Evolutionary conservation across 306 rosid species (phyloP).

Genomic region (Corylus americana): DNA sequence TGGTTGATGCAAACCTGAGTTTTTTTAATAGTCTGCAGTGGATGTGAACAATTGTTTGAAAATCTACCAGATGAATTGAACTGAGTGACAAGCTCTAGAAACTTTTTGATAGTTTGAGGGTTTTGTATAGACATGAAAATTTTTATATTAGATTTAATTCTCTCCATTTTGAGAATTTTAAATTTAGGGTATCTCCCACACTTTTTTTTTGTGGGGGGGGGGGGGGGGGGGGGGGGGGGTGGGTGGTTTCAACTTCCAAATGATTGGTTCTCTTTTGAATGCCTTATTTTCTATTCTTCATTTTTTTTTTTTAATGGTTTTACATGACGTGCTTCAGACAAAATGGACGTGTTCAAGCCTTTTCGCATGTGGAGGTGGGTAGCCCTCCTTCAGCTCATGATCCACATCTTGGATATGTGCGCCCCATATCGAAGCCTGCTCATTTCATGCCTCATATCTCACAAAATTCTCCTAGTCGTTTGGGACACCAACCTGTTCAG

Average conservation of each 20-base stretch:
- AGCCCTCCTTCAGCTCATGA: conserved; percentile 66
- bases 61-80: conserved; percentile 15
- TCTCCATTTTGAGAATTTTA: conserved; percentile 6
- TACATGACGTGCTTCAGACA: conserved; percentile 47
- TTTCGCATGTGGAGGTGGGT: conserved; percentile 68
- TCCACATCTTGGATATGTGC: conserved; percentile 52
- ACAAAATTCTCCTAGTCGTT: conserved; percentile 89
- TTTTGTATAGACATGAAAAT: neutral
- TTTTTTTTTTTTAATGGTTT: conserved; percentile 16
- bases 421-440: conserved; percentile 62
- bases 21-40: conserved; percentile 11
- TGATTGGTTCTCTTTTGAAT: conserved; percentile 4
- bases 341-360: conserved; percentile 69
- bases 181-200: neutral
- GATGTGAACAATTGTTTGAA: conserved; percentile 12
- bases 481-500: conserved; percentile 81
- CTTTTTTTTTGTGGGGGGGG: neutral
- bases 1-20: conserved; percentile 23
- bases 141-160: neutral
- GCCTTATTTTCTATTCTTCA: conserved; percentile 13
- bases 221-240: neutral
- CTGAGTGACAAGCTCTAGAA: neutral
- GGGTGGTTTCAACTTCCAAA: neutral
- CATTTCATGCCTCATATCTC: conserved; percentile 69
- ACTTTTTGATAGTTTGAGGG: neutral